Percentiles rank a stretch among this genome's conserved stretches.
These are phyloP conservation scores for Cryptococcus deneoformans DNA, from an alignment of 1,284 basidiomycete species.

Conservation along the genomic window DNA sequence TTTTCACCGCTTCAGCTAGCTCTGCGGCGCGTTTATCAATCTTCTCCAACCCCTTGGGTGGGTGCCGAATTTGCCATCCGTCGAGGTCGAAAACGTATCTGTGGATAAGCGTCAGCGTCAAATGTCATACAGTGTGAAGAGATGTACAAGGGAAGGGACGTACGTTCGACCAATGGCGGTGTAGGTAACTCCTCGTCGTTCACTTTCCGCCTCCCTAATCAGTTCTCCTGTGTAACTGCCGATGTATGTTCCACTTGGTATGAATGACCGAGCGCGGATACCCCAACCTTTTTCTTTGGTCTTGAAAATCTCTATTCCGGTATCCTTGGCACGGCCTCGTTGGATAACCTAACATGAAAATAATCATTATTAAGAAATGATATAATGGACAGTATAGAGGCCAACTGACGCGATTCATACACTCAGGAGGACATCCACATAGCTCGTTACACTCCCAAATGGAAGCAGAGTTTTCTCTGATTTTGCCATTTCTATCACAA, in stretches of 20 bases:
- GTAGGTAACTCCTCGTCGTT: conserved; percentile 66
- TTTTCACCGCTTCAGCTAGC: conserved; percentile 25
- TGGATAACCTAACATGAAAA: conserved; percentile 66
- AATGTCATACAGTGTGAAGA: not conserved
- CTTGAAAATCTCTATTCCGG: conserved; percentile 65
- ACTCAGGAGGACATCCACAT: conserved; percentile 76
- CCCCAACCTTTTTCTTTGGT: conserved; percentile 72
- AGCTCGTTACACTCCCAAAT: conserved; percentile 84
- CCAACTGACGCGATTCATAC: conserved; percentile 58
- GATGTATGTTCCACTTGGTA: conserved; percentile 67
- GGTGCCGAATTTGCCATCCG: conserved; percentile 61
- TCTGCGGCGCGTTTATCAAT: conserved; percentile 37
- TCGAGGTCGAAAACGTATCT: conserved; percentile 79
- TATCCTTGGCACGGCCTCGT: conserved; percentile 63
- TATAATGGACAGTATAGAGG: not conserved
- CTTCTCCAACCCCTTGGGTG: conserved; percentile 35
- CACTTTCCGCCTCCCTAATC: conserved; percentile 63
- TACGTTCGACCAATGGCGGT: conserved; percentile 68
- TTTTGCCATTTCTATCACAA: conserved; percentile 50
- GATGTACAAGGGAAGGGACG: conserved; percentile 7
- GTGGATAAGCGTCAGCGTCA: not conserved
- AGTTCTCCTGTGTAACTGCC: conserved; percentile 85
- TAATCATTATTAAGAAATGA: not conserved
- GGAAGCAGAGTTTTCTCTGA: conserved; percentile 59
- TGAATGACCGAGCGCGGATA: conserved; percentile 63